These are phyloP conservation scores for Stachybotrys elegans DNA, from an alignment of 2,329 filamentous ascomycete species.

Conservation along the genomic window DNA sequence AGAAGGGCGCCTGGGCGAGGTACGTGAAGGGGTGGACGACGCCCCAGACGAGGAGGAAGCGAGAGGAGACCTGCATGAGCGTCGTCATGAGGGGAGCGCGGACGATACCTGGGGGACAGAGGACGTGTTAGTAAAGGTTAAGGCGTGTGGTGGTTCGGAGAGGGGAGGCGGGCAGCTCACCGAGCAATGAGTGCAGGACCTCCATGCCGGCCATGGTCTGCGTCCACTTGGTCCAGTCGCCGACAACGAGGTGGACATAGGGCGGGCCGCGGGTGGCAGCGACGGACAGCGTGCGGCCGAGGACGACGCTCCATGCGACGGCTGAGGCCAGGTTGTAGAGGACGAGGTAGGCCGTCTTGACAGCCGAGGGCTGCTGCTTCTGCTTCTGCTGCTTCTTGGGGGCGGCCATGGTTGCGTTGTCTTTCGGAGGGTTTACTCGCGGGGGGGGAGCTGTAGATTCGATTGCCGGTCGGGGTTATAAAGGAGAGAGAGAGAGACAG, in stretches of 20 bases:
- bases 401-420: slow-evolving; percentile 4
- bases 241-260: slow-evolving; percentile 56
- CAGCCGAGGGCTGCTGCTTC: slow-evolving; percentile 19
- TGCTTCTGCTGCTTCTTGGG: not conserved
- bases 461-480: not conserved
- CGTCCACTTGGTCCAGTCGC: slow-evolving; percentile 68
- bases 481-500: not conserved
- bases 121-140: not conserved
- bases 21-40: slow-evolving; percentile 70
- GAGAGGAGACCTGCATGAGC: slow-evolving; percentile 80
- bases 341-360: slow-evolving; percentile 68
- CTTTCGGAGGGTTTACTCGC: slow-evolving; percentile 1
- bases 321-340: slow-evolving; percentile 80
- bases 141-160: not conserved
- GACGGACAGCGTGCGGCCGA: slow-evolving; percentile 59
- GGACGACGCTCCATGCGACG: slow-evolving; percentile 71
- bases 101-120: slow-evolving; percentile 63
- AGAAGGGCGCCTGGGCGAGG: slow-evolving; percentile 56
- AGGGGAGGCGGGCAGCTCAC: slow-evolving; percentile 39
- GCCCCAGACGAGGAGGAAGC: slow-evolving; percentile 85
- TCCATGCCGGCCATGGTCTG: slow-evolving; percentile 83
- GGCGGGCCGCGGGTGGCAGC: slow-evolving; percentile 50
- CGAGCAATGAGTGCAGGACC: slow-evolving; percentile 72
- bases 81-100: slow-evolving; percentile 83
- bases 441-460: not conserved